Percentiles rank a stretch among this genome's conserved stretches.
phyloP scores from a whole-genome alignment of 441 rosid species.

The Bruguiera hainesii region DNA sequence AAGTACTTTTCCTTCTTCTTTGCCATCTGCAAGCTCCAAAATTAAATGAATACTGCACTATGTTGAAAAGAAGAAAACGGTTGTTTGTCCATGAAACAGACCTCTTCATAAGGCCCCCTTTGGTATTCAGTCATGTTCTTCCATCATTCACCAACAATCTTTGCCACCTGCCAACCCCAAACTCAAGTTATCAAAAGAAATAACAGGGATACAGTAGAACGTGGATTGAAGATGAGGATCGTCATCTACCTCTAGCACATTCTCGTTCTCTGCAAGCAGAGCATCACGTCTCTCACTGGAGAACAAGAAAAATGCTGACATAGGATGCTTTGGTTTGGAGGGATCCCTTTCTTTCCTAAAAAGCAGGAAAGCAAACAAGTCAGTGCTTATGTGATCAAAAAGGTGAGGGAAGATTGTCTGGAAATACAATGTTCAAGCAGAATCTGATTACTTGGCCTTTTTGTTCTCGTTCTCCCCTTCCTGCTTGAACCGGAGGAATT shows the following conservation, averaged over 20 bases:
- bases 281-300: conserved; percentile 68
- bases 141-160: conserved; percentile 84
- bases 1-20: conserved; percentile 65
- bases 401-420: background rate
- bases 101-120: conserved; percentile 67
- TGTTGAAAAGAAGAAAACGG: background rate
- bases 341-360: conserved; percentile 87
- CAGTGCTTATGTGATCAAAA: background rate
- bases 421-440: no score
- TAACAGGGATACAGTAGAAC: background rate
- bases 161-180: conserved; percentile 38
- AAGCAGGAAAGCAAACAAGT: conserved; percentile 4
- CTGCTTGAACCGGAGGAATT: conserved; percentile 76
- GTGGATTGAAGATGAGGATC: background rate
- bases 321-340: conserved; percentile 78
- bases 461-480: conserved; percentile 67
- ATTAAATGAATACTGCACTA: conserved; percentile 4
- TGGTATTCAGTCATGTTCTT: conserved; percentile 67
- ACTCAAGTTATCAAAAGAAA: background rate
- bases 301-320: conserved; percentile 71
- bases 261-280: conserved; percentile 60
- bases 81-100: conserved; percentile 6
- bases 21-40: conserved; percentile 43
- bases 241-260: conserved; percentile 46
- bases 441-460: conserved; percentile 45